Evolutionary conservation across 2,329 filamentous ascomycete species (phyloP).

Genomic region (Passalora sequoiae): DNA sequence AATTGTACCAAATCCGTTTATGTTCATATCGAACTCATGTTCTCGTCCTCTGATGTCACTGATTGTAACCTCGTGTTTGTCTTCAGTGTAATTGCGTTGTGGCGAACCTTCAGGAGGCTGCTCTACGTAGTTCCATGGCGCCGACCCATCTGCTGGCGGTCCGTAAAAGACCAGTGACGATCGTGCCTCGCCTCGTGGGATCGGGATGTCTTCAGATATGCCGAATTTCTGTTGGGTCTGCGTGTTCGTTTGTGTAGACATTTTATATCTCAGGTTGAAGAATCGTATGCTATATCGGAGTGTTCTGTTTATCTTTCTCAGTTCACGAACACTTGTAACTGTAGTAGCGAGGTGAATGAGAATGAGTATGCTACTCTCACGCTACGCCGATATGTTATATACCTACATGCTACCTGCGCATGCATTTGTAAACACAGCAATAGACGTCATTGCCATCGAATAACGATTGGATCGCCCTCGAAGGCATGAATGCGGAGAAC

Average conservation of each 20-base stretch:
- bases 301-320: neutral
- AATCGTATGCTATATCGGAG: neutral
- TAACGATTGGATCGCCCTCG: neutral
- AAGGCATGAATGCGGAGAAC: slow-evolving; percentile 2
- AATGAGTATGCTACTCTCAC: neutral
- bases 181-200: slow-evolving; percentile 57
- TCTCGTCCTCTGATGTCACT: slow-evolving; percentile 71
- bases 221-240: slow-evolving; percentile 25
- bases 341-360: too few species aligned
- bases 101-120: slow-evolving; percentile 55
- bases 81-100: slow-evolving; percentile 59
- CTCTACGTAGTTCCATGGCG: slow-evolving; percentile 58
- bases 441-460: slow-evolving; percentile 9
- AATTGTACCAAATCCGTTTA: slow-evolving; percentile 68
- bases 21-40: slow-evolving; percentile 60
- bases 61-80: slow-evolving; percentile 53
- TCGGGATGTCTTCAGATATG: slow-evolving; percentile 24
- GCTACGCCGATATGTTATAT: slow-evolving; percentile 2
- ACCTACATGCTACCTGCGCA: slow-evolving; percentile 3
- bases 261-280: too few species aligned
- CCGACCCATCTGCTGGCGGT: slow-evolving; percentile 54
- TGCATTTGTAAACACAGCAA: slow-evolving; percentile 12
- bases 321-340: too few species aligned
- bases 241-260: slow-evolving; percentile 24
- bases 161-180: slow-evolving; percentile 62